phyloP scores from a whole-genome alignment of 495 filamentous ascomycete species.

The Podospora didyma region DNA sequence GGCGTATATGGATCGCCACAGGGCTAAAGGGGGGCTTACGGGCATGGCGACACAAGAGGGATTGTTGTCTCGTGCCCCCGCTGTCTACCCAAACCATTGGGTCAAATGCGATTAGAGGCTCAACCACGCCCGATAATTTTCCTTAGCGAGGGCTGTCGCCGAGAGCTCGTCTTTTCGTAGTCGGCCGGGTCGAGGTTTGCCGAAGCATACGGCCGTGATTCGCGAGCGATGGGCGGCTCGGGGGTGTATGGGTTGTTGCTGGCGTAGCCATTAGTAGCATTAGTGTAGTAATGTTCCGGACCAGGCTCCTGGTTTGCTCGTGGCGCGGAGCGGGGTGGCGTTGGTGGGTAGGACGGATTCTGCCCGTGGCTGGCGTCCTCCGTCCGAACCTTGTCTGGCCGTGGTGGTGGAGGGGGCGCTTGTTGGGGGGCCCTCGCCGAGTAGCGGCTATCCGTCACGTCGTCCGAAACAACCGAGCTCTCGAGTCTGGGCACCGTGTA shows the following conservation, averaged over 20 bases:
- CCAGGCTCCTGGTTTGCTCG: slow-evolving; percentile 1
- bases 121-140: slow-evolving; percentile 11
- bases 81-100: neutral
- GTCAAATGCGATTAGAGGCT: neutral
- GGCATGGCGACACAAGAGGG: neutral
- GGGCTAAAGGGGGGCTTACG: too few relatives aligned
- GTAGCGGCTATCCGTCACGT: slow-evolving; percentile 11
- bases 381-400: slow-evolving; percentile 26
- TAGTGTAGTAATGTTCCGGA: slow-evolving; percentile 15
- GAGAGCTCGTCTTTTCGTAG: slow-evolving; percentile 3
- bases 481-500: slow-evolving; percentile 4
- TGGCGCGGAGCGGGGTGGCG: slow-evolving; percentile 3
- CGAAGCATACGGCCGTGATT: slow-evolving; percentile 6
- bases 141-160: slow-evolving; percentile 8
- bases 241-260: slow-evolving; percentile 11
- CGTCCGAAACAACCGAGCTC: neutral
- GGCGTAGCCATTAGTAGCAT: slow-evolving; percentile 9
- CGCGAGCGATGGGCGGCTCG: neutral
- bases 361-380: slow-evolving; percentile 5
- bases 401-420: slow-evolving; percentile 22
- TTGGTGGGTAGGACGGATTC: slow-evolving; percentile 5
- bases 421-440: slow-evolving; percentile 12
- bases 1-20: too few relatives aligned
- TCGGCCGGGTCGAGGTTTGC: slow-evolving; percentile 11
- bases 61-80: neutral